A percentile compares a stretch with the other conserved stretches of the same genome.
These are phyloP conservation scores for Tulasnella sp. DNA, from an alignment of 768 basidiomycete species.

Conservation along the genomic window DNA sequence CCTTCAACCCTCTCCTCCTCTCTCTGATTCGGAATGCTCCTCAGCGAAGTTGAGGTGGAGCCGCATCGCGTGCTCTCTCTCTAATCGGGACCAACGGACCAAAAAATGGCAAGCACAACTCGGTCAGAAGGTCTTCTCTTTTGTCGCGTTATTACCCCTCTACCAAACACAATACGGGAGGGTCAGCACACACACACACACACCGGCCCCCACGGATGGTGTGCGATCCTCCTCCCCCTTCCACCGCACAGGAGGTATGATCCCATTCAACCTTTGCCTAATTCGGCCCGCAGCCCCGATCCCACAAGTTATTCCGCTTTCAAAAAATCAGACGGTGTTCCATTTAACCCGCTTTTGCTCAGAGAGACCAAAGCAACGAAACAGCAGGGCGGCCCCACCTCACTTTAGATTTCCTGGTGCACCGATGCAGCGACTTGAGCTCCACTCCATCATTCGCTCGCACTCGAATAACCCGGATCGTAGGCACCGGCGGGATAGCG, in stretches of 20 bases:
- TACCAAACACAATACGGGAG: too few species aligned
- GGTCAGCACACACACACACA: too few species aligned
- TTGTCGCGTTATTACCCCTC: too few species aligned
- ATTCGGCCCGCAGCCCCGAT: too few species aligned
- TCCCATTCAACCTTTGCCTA: too few species aligned
- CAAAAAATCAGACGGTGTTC: background rate
- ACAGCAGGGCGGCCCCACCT: background rate
- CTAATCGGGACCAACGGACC: slow-evolving; percentile 12
- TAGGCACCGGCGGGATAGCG: slow-evolving; percentile 4
- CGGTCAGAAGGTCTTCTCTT: background rate
- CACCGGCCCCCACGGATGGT: background rate
- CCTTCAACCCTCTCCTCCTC: background rate
- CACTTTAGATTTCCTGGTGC: slow-evolving; percentile 6
- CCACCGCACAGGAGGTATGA: too few species aligned
- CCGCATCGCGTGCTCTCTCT: background rate
- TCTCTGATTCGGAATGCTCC: background rate
- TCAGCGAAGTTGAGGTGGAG: slow-evolving; percentile 14
- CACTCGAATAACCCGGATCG: background rate
- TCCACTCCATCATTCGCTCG: background rate
- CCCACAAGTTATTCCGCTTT: too few species aligned
- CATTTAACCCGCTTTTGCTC: background rate
- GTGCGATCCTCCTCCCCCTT: background rate
- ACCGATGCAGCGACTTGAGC: background rate
- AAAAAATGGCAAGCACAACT: background rate
- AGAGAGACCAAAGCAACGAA: background rate